Base-by-base conservation (phyloP, 495 filamentous ascomycete species). In the Hypoxylon trugodes region DNA sequence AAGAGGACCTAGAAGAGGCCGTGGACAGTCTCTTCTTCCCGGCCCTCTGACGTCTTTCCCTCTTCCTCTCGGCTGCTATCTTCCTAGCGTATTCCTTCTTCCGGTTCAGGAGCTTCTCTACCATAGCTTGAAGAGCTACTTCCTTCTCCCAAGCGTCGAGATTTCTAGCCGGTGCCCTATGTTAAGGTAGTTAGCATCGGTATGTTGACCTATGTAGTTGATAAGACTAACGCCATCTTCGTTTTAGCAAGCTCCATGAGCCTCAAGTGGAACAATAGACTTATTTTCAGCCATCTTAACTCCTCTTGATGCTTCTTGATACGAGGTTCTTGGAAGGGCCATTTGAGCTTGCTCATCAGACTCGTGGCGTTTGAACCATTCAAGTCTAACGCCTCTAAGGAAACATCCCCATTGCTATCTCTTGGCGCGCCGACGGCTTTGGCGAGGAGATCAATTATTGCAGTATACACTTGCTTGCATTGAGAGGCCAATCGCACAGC, bases 381-480 rank as follows among this genome's bases (percentile, higher is more conserved):
- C 10, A 58, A 32, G 18, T 60, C 47, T 21, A 60, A 21, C 13
- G 36, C 53, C 19, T 51, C 46, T 1, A 52, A 16, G 10, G 38
- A 35, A 16, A 52, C 38, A 4, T 58, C 38, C 18, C 55, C 42
- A 25, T 64, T 53, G 19, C 35, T 26, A 18, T 60, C 53, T n/a
- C 41, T 49, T 10, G 25, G 48, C 0, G 49, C 15, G 15, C 43
- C 50, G 12, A 42, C 56, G 19, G 53, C 63, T 33, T 67, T 70
- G 4, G 52, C 55, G 24, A 70, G 45, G 4, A 59, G 24, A 28
- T 43, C 15, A 43, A 67, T 45, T 16, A 67, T 54, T 12, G 30
- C 61, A 1, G n/a, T 51, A n/a, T 70, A 67, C 4, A 70, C 51
- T 16, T 63, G 50, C 18, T 51, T 54, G 49, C 62, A 66, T 47